phyloP scores from a whole-genome alignment of 23 red algal genomes.

The Porphyridium purpureum region DNA sequence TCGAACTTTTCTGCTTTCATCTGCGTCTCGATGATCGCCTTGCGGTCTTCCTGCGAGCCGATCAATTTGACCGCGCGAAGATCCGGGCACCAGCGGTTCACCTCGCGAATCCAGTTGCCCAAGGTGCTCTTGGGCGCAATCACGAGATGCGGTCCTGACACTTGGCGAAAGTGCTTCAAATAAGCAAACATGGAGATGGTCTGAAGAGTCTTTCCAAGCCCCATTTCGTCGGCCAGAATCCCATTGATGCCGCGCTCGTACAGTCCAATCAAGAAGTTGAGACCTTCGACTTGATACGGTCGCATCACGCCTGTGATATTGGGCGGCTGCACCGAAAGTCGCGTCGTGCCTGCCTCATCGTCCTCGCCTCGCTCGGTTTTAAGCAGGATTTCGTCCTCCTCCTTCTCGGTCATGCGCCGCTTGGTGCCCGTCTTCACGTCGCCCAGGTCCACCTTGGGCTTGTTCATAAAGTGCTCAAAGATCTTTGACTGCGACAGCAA shows the following conservation, averaged over 20 bases:
- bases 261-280: constrained; percentile 86
- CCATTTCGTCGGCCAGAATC: constrained; percentile 99
- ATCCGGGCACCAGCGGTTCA: constrained; percentile 71
- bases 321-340: constrained; percentile 57
- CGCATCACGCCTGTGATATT: constrained; percentile 75
- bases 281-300: constrained; percentile 89
- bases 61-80: constrained; percentile 71
- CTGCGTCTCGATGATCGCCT: constrained; percentile 8
- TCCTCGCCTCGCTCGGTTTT: constrained; percentile 7
- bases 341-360: constrained; percentile 37
- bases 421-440: background rate
- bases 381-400: constrained; percentile 91
- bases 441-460: background rate
- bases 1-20: constrained; percentile 76
- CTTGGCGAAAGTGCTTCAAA: constrained; percentile 57
- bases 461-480: constrained; percentile 56
- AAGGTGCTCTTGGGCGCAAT: constrained; percentile 95
- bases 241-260: constrained; percentile 92
- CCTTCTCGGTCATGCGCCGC: constrained; percentile 87
- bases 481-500: constrained; percentile 74
- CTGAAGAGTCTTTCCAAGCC: constrained; percentile 74
- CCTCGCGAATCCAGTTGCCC: constrained; percentile 89
- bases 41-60: constrained; percentile 59
- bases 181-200: constrained; percentile 90
- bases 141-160: constrained; percentile 84